A percentile compares a stretch with the other conserved stretches of the same genome.
phyloP scores from a whole-genome alignment of 2,329 filamentous ascomycete species.

The Ophiostoma triangulosporum region DNA sequence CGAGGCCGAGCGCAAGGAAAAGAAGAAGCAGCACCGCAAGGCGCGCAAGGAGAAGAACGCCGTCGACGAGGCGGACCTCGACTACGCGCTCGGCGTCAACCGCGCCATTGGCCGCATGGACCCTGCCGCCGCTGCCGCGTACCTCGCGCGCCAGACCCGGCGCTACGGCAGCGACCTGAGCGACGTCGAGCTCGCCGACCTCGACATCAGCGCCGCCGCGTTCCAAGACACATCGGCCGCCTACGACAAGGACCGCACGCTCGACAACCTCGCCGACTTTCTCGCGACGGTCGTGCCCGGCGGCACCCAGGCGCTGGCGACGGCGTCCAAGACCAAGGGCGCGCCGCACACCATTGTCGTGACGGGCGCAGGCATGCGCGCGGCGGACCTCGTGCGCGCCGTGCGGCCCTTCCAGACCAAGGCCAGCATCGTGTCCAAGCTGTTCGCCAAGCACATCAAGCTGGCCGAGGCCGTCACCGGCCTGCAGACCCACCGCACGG shows the following conservation, averaged over 20 bases:
- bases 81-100: slow-evolving; percentile 64
- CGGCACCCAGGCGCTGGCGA: neutral
- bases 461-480: slow-evolving; percentile 71
- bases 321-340: slow-evolving; percentile 52
- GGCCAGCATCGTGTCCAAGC: slow-evolving; percentile 66
- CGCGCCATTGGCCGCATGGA: slow-evolving; percentile 72
- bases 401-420: slow-evolving; percentile 70
- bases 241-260: slow-evolving; percentile 39
- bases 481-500: slow-evolving; percentile 56
- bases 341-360: slow-evolving; percentile 79
- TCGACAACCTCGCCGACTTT: slow-evolving; percentile 66
- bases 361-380: slow-evolving; percentile 70
- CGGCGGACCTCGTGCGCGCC: slow-evolving; percentile 67
- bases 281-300: slow-evolving; percentile 53
- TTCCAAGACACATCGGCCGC: slow-evolving; percentile 70
- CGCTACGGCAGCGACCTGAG: slow-evolving; percentile 72
- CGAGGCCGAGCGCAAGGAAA: slow-evolving; percentile 6
- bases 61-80: slow-evolving; percentile 40
- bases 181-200: slow-evolving; percentile 69
- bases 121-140: slow-evolving; percentile 67
- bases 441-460: slow-evolving; percentile 99
- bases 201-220: slow-evolving; percentile 52
- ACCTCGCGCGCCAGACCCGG: slow-evolving; percentile 65
- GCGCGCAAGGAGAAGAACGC: slow-evolving; percentile 13
- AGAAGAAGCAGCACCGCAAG: slow-evolving; percentile 8